Base-by-base conservation (phyloP, 441 rosid species). In the Adansonia madagascariensis region DNA sequence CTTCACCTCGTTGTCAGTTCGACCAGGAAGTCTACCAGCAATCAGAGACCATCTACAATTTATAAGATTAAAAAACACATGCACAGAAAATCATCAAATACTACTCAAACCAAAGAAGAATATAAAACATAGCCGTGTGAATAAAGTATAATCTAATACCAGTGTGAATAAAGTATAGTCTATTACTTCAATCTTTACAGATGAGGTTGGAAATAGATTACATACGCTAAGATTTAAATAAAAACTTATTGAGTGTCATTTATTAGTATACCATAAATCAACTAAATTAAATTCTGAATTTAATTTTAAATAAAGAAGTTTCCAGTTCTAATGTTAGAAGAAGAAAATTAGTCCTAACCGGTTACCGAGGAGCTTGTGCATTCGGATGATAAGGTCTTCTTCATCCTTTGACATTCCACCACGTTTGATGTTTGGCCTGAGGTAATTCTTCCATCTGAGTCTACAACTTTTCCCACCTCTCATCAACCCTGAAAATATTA, bases 381-480 rank as follows among this genome's bases (percentile, higher is more conserved):
- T 89, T 77, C 93, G 86, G 80, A 89, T 85, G 57, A 89, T 89
- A 41, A 89, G 90, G 78, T 89, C 93, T 72, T 89, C 87, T 81
- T 89, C 93, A 79, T 90, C 87, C 61, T 86, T 60, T 18, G 91
- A 88, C 90, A 89, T 89, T 17, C 80, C 76, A 60, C 93, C 93
- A 10, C 91, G 85, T 77, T 89, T 88, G 12, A 88, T 88, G 80
- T 89, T 88, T 67, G 93, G 91, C 77, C 93, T 88, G 50, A 88
- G 75, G 79, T 89, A 86, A 75, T 89, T 89, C 85, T 89, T 88
- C 91, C 93, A 89, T 82, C 93, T 88, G 66, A 89, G 77, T 74
- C 93, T 84, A 83, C 93, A 88, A 66, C 91, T 89, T 82, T 89
- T 89, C 39, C 91, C 93, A 72, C 91, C 93, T 71, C 93, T 85